Evolutionary conservation across 371 early-diverging fungal genomes (phyloP), one percentile per base, ranked within the genome.

Genomic region (Rhizopus arrhizus): DNA sequence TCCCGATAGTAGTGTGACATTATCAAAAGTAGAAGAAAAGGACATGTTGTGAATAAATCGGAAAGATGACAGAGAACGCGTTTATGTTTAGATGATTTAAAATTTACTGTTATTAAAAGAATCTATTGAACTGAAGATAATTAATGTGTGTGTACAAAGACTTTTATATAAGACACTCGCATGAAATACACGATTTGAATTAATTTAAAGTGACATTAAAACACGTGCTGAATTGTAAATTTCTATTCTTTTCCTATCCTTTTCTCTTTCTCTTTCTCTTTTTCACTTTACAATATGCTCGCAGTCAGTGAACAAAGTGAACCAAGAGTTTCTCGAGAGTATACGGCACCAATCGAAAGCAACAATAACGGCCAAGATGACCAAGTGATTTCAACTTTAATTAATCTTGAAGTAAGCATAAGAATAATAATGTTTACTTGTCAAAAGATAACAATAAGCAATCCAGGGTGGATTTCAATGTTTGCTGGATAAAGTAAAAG

Each of bases 401-500:
- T 45, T 36, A 55, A 67, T 56, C 56, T 62, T 10, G 65, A 65
- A 45, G 65, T 65, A 65, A 53, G 22, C 16, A 12, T 35, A 16
- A n/a, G n/a, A 51, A 56, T 12, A 50, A 51, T 3, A 10, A 51
- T 32, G 12, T 28, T 10, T 7, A 8, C 13, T 42, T 50, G 41
- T 50, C 10, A 22, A 16, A 32, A n/a, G 38, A 8, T 11, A 22
- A 32, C 7, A 45, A 29, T 13, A 16, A 38, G 29, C 4, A 16
- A 4, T n/a, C 16, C 52, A 76, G 79, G 64, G 68, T 42, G 79
- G 79, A 12, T 67, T 78, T 41, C 69, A 68, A 33, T 68, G 71
- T 56, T 43, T 80, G 43, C 58, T 78, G 32, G 77, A 79, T 41
- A 74, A 75, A 62, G 79, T 80, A 11, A 80, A 80, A 62, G 53